These are phyloP conservation scores for Suhomyces emberorum DNA, from an alignment of 805 yeast species.

Conservation along the genomic window DNA sequence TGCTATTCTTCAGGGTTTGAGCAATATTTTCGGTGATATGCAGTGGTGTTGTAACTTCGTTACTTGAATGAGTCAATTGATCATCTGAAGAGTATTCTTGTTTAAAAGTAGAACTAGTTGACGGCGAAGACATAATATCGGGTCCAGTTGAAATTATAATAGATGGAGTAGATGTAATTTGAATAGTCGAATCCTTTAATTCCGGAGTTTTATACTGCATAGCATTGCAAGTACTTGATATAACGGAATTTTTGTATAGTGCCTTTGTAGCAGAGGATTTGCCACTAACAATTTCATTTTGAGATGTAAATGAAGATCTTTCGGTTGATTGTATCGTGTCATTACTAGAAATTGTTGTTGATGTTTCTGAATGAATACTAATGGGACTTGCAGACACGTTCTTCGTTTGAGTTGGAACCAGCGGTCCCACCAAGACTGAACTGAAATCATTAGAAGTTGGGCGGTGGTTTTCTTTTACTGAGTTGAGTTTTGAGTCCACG, in stretches of 20 bases:
- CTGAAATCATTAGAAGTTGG: too few species aligned
- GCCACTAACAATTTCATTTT: constrained; percentile 11
- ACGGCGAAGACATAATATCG: constrained; percentile 14
- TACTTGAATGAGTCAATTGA: background rate
- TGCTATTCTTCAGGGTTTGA: too few species aligned
- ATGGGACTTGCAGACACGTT: constrained; percentile 23
- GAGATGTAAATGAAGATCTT: constrained; percentile 23
- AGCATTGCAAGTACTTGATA: too few species aligned
- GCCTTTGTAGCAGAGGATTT: constrained; percentile 6
- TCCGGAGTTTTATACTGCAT: too few species aligned
- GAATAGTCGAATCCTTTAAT: too few species aligned
- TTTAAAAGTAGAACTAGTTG: constrained; percentile 17
- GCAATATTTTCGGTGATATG: too few species aligned
- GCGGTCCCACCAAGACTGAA: too few species aligned
- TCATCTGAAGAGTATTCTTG: constrained; percentile 11
- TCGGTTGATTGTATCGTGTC: constrained; percentile 31
- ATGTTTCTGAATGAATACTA: constrained; percentile 26
- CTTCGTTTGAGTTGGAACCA: constrained; percentile 2
- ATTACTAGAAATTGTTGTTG: constrained; percentile 25
- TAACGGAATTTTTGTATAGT: constrained; percentile 4
- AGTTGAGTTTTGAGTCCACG: too few species aligned
- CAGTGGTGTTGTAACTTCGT: too few species aligned
- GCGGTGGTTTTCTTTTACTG: too few species aligned
- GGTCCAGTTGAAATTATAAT: constrained; percentile 17
- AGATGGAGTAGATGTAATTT: constrained; percentile 17